These are phyloP conservation scores for Hygrocybe coccinea DNA, from an alignment of 768 basidiomycete genomes.

Conservation along the genomic window DNA sequence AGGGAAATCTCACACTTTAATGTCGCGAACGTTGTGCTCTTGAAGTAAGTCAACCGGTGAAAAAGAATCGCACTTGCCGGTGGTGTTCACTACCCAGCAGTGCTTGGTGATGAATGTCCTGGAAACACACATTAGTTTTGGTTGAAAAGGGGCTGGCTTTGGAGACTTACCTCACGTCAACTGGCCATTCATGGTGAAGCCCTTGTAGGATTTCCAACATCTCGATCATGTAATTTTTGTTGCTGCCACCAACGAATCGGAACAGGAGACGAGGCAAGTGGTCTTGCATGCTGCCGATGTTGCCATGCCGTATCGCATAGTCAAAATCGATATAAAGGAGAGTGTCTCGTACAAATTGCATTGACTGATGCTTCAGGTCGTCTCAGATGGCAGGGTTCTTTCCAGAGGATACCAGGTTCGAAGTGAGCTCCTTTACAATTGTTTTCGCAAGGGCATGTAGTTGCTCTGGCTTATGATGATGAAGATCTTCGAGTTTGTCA, in stretches of 20 bases:
- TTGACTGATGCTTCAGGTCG: constrained; percentile 21
- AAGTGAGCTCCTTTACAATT: constrained; percentile 27
- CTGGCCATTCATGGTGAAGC: constrained; percentile 28
- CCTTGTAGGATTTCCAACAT: constrained; percentile 33
- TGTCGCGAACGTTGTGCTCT: constrained; percentile 22
- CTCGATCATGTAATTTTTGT: constrained; percentile 31
- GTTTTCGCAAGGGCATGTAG: constrained; percentile 23
- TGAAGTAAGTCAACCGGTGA: constrained; percentile 17
- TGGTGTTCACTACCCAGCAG: constrained; percentile 22
- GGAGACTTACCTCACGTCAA: constrained; percentile 22
- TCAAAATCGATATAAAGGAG: constrained; percentile 35
- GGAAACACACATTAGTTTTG: not conserved
- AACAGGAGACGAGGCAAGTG: constrained; percentile 29
- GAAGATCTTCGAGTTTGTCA: constrained; percentile 24
- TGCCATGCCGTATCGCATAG: constrained; percentile 33
- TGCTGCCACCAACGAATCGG: constrained; percentile 32
- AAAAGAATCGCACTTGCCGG: constrained; percentile 5
- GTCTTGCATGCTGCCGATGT: constrained; percentile 34
- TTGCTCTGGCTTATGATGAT: constrained; percentile 20
- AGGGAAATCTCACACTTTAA: constrained; percentile 15
- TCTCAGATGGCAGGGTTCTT: constrained; percentile 25
- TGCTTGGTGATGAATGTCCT: constrained; percentile 11
- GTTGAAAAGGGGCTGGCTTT: not conserved
- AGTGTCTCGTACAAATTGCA: constrained; percentile 35
- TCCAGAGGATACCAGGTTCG: constrained; percentile 24